Percentiles rank a stretch among this genome's conserved stretches.
Conservation (phyloP, 2,329 filamentous ascomycete species). For the Zasmidium angulare region DNA sequence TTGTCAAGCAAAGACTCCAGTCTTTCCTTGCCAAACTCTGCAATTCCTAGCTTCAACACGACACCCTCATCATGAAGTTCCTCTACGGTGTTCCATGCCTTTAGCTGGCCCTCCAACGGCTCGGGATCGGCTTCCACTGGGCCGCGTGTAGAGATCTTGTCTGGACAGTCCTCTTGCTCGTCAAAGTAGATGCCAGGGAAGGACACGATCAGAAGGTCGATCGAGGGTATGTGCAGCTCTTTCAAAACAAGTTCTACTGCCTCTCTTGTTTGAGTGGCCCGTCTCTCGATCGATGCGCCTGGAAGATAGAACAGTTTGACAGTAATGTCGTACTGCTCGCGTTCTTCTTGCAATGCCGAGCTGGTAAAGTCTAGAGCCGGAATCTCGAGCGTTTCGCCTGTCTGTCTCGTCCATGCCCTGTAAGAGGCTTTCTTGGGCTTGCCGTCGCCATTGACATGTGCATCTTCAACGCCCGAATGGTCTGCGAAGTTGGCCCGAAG, state of each 20-base stretch:
- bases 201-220: slow-evolving; percentile 88
- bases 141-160: slow-evolving; percentile 51
- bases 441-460: slow-evolving; percentile 20
- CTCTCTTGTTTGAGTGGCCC: slow-evolving; percentile 70
- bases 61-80: slow-evolving; percentile 67
- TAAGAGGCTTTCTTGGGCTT: slow-evolving; percentile 36
- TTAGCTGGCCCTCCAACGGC: slow-evolving; percentile 62
- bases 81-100: slow-evolving; percentile 70
- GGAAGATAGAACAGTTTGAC: slow-evolving; percentile 94
- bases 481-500: slow-evolving; percentile 74
- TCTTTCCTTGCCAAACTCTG: slow-evolving; percentile 87
- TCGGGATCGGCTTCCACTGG: slow-evolving; percentile 52
- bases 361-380: slow-evolving; percentile 73
- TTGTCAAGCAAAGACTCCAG: slow-evolving; percentile 72
- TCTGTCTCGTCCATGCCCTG: slow-evolving; percentile 72
- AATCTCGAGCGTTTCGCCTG: slow-evolving; percentile 50
- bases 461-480: slow-evolving; percentile 18
- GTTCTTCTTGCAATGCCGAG: slow-evolving; percentile 75
- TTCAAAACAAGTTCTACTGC: slow-evolving; percentile 78
- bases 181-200: slow-evolving; percentile 94
- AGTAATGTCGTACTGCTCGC: slow-evolving; percentile 86
- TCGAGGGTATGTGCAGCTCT: slow-evolving; percentile 70
- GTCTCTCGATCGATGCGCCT: slow-evolving; percentile 42
- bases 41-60: slow-evolving; percentile 75
- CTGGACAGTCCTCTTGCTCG: slow-evolving; percentile 75